A percentile compares a stretch with the other conserved stretches of the same genome.
Evolutionary conservation across 2,329 filamentous ascomycete species (phyloP).

Genomic region (Bipolaris sorokiniana): DNA sequence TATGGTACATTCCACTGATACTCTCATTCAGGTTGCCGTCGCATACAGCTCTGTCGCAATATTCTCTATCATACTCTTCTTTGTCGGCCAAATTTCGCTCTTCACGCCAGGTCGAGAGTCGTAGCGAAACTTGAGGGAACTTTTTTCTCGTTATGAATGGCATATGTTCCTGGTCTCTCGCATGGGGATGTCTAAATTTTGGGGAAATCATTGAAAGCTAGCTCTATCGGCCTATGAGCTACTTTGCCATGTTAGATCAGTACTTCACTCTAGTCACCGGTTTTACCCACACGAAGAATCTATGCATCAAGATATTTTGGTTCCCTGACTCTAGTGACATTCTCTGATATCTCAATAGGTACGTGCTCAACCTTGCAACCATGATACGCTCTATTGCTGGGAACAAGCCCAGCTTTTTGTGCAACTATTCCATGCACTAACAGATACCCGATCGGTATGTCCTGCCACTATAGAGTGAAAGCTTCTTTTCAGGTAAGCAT

Average conservation of each 20-base stretch:
- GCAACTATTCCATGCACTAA: neutral
- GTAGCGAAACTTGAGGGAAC: neutral
- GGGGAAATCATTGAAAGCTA: neutral
- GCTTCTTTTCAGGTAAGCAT: conserved; percentile 3
- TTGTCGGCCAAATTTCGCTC: conserved; percentile 28
- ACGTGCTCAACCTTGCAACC: too few relatives aligned
- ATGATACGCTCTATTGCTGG: too few relatives aligned
- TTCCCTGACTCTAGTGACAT: too few relatives aligned
- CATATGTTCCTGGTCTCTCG: too few relatives aligned
- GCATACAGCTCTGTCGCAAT: conserved; percentile 23
- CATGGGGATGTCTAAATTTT: neutral
- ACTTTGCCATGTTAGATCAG: too few relatives aligned
- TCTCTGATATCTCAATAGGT: too few relatives aligned
- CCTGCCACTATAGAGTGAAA: neutral
- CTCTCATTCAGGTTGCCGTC: conserved; percentile 23
- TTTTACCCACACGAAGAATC: too few relatives aligned
- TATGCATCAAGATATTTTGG: too few relatives aligned
- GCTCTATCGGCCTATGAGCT: too few relatives aligned
- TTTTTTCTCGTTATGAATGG: neutral
- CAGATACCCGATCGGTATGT: neutral
- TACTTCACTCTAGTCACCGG: too few relatives aligned
- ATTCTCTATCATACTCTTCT: conserved; percentile 24
- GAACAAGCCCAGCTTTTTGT: neutral
- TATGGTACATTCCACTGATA: neutral
- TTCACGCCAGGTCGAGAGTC: conserved; percentile 13